Conservation (phyloP, 441 rosid genomes). For the Adansonia grandidieri region DNA sequence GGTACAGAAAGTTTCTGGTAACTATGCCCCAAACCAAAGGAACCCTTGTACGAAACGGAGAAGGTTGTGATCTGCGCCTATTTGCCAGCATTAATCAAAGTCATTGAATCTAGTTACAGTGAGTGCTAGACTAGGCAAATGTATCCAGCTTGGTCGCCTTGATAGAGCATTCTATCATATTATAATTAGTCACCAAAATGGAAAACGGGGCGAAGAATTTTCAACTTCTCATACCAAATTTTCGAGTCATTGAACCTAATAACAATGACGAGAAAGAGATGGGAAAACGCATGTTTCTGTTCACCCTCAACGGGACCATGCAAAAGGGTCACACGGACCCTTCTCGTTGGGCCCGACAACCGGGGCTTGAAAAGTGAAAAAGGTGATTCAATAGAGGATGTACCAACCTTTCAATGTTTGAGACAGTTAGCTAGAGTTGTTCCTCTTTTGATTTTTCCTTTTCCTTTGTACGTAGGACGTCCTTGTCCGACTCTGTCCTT, state of each 20-base stretch:
- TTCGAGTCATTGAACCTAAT: slow-evolving; percentile 32
- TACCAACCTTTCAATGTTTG: neutral
- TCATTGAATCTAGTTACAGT: slow-evolving; percentile 2
- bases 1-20: too few species aligned
- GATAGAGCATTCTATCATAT: neutral
- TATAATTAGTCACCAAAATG: slow-evolving; percentile 18
- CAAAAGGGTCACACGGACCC: slow-evolving; percentile 12
- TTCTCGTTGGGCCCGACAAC: neutral
- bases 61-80: neutral
- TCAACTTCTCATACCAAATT: neutral
- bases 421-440: neutral
- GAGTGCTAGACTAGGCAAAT: neutral
- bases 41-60: neutral
- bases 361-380: neutral
- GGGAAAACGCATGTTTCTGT: neutral
- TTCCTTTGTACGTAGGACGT: neutral
- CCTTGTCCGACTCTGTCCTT: neutral
- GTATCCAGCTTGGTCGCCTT: neutral
- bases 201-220: slow-evolving; percentile 10
- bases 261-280: neutral
- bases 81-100: neutral
- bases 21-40: too few species aligned
- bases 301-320: slow-evolving; percentile 4
- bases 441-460: neutral
- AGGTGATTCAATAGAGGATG: neutral